A percentile compares a stretch with the other conserved stretches of the same genome.
These are phyloP conservation scores for Lipomyces japonicus DNA, from an alignment of 805 yeast genomes.

Conservation along the genomic window DNA sequence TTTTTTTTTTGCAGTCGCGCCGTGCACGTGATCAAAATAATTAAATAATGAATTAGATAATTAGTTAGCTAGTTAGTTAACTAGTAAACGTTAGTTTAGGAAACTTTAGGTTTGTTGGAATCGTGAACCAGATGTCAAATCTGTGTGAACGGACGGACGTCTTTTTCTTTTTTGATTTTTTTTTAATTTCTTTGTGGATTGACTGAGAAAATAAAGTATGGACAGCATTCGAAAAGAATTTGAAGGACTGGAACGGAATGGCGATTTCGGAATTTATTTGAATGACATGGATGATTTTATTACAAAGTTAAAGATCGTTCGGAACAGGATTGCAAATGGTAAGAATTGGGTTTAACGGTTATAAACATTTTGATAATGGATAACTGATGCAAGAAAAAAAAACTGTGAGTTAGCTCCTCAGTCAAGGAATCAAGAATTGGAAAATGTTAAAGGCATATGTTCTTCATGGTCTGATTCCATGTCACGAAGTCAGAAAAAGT, in stretches of 20 bases:
- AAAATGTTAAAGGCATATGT: conserved; percentile 13
- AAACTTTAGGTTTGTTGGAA: background rate
- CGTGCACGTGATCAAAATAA: too few species aligned
- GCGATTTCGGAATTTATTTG: conserved; percentile 36
- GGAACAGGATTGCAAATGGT: conserved; percentile 31
- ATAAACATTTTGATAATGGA: conserved; percentile 1
- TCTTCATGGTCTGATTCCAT: conserved; percentile 27
- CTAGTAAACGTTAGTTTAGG: background rate
- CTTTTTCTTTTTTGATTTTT: too few species aligned
- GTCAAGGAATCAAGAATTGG: conserved; percentile 21
- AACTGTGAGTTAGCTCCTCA: conserved; percentile 15
- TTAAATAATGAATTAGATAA: background rate
- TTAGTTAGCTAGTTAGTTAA: background rate
- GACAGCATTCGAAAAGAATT: conserved; percentile 38
- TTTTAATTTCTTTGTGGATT: background rate
- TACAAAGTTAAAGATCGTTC: conserved; percentile 31
- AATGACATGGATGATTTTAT: conserved; percentile 36
- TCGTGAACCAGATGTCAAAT: too few species aligned
- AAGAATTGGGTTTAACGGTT: background rate
- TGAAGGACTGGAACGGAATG: conserved; percentile 32
- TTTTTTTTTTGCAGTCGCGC: too few species aligned
- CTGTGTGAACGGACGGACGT: too few species aligned
- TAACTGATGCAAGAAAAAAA: background rate
- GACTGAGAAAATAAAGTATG: conserved; percentile 28
- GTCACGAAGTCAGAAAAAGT: conserved; percentile 32